These are phyloP conservation scores for Acrocalymma vagum DNA, from an alignment of 2,329 filamentous ascomycete genomes.

Conservation along the genomic window DNA sequence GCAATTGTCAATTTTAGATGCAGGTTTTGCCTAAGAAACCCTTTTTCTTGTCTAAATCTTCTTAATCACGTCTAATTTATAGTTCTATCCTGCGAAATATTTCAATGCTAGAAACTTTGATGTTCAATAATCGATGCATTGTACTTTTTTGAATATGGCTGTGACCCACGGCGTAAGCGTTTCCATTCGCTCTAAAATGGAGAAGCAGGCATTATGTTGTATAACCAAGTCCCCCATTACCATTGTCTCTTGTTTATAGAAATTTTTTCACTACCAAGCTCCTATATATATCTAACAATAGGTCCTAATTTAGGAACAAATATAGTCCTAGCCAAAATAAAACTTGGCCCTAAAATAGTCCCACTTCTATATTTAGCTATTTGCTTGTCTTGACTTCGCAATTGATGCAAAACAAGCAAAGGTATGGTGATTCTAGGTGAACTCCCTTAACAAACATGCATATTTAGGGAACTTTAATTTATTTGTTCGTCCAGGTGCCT, in stretches of 20 bases:
- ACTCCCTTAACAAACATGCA: constrained; percentile 4
- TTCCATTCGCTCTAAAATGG: constrained; percentile 9
- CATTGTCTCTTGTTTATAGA: constrained; percentile 5
- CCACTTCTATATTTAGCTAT: neutral
- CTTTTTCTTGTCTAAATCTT: constrained; percentile 11
- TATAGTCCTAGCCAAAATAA: constrained; percentile 1
- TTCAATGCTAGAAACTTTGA: constrained; percentile 10
- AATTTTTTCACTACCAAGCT: neutral
- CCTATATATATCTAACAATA: neutral
- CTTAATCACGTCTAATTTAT: constrained; percentile 9
- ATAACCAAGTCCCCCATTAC: constrained; percentile 8
- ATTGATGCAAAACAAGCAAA: neutral
- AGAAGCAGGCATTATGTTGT: constrained; percentile 8
- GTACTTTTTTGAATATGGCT: constrained; percentile 10
- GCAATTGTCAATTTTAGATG: constrained; percentile 7
- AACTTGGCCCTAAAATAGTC: constrained; percentile 3
- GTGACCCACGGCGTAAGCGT: constrained; percentile 5
- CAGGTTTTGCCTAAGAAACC: constrained; percentile 7
- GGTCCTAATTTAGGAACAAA: neutral
- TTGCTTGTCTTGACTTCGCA: too few relatives aligned
- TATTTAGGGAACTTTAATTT: constrained; percentile 6
- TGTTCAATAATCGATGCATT: constrained; percentile 9
- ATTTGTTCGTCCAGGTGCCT: too few relatives aligned
- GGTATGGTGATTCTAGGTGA: neutral
- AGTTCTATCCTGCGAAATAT: constrained; percentile 10